A percentile compares a stretch with the other conserved stretches of the same genome.
phyloP scores from a whole-genome alignment of 257 asterid species.

The Solanum commersonii region DNA sequence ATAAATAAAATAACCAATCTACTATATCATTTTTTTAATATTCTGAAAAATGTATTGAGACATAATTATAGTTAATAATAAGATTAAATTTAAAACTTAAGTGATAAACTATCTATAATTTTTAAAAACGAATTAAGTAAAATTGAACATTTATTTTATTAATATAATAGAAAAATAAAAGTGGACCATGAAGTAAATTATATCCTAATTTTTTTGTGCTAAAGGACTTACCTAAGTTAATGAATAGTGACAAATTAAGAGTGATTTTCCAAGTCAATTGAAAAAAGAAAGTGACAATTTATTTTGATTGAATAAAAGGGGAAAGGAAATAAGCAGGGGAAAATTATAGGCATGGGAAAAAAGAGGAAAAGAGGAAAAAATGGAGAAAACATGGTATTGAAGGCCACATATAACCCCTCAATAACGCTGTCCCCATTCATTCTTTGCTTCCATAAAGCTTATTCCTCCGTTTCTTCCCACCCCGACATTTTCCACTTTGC shows the following conservation, averaged over 20 bases:
- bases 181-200: background rate
- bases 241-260: background rate
- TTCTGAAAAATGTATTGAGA: too few species aligned
- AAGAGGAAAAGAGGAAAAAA: constrained; percentile 20
- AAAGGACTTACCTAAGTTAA: background rate
- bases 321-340: background rate
- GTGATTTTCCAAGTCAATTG: background rate
- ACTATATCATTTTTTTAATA: too few species aligned
- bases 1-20: too few species aligned
- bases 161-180: background rate
- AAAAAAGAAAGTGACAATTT: background rate
- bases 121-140: background rate
- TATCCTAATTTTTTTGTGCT: background rate
- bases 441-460: background rate
- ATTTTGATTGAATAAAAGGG: background rate
- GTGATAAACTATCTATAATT: background rate
- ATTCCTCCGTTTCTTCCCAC: background rate
- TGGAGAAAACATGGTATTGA: constrained; percentile 33
- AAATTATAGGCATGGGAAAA: background rate
- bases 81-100: too few species aligned
- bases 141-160: background rate
- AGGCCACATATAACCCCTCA: constrained; percentile 18
- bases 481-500: background rate
- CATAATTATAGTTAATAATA: too few species aligned
- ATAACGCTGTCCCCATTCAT: background rate